Evolutionary conservation across 345 rosid species (phyloP).

Genomic region (Eucalyptus cloeziana): DNA sequence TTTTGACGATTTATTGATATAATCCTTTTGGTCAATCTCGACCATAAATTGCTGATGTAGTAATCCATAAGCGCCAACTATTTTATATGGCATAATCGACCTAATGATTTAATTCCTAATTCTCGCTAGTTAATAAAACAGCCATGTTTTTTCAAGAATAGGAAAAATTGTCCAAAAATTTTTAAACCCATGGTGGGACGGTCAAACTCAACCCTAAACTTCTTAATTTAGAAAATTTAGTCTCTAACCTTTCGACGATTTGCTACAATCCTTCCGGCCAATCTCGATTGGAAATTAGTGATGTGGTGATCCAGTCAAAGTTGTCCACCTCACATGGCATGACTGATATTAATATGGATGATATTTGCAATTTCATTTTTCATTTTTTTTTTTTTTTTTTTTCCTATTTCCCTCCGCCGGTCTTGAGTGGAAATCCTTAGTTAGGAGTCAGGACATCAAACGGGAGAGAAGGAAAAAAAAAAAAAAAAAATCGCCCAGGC

Average conservation of each 20-base stretch:
- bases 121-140: neutral
- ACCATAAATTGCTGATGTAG: too few species aligned
- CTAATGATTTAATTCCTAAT: neutral
- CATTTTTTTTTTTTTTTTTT: too few species aligned
- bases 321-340: neutral
- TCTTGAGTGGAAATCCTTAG: neutral
- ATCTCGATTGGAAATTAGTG: accelerated
- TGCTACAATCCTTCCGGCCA: accelerated
- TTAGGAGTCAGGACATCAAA: neutral
- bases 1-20: too few species aligned
- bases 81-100: too few species aligned
- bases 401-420: neutral
- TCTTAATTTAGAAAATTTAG: accelerated
- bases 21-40: too few species aligned
- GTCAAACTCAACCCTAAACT: neutral
- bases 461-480: too few species aligned
- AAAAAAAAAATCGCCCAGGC: neutral
- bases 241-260: neutral
- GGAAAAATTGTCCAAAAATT: neutral
- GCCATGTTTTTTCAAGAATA: neutral
- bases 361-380: neutral
- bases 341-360: accelerated
- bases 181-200: accelerated
- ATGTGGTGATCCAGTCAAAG: accelerated
- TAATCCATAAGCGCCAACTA: accelerated